Evolutionary conservation across 768 basidiomycete genomes (phyloP), one percentile per base, ranked within the genome.

Genomic region (Udeniomyces megalosporus): DNA sequence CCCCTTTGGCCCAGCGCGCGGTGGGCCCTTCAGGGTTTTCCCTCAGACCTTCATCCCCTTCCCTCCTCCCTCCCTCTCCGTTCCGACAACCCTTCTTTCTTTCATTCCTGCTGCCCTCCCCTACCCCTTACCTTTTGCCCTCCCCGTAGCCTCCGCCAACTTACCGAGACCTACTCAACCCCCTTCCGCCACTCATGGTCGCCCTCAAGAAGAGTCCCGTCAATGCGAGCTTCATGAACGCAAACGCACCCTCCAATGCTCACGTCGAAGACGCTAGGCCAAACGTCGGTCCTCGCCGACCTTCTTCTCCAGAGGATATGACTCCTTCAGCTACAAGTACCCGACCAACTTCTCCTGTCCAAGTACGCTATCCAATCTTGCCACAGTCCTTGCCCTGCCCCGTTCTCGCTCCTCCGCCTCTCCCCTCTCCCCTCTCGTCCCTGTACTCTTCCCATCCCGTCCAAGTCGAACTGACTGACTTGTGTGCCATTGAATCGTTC

Each of bases 131-230:
- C 51, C 4, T 34, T 20, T 20, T 29, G 4, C n/a, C 4, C 34
- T 17, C 47, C 20, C 22, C 10, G 7, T 24, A n/a, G 20, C 31
- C n/a, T 32, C 20, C 17, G 4, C 28, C 51, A 15, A 31, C 51
- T 2, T 6, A 5, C 4, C 52, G 3, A 4, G n/a, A 34, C 20
- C 50, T 3, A 24, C 50, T 5, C 1, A 34, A 3, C 38, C 50
- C n/a, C 26, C 50, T 51, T 28, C 7, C 7, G 17, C 50, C 28
- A n/a, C 4, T 17, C 15, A 54, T 61, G 52, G 31, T 52, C n/a
- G 60, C 44, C 11, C 60, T 61, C 46, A 61, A 61, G 45, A 61
- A 61, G 46, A 29, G 29, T 20, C 24, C 34, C 52, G 55, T 61
- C 60, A 61, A 61, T 50, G 60, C 60, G 17, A 28, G 20, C 14